Evolutionary conservation across 1,284 basidiomycete genomes (phyloP).

Genomic region (Caloboletus firmus): DNA sequence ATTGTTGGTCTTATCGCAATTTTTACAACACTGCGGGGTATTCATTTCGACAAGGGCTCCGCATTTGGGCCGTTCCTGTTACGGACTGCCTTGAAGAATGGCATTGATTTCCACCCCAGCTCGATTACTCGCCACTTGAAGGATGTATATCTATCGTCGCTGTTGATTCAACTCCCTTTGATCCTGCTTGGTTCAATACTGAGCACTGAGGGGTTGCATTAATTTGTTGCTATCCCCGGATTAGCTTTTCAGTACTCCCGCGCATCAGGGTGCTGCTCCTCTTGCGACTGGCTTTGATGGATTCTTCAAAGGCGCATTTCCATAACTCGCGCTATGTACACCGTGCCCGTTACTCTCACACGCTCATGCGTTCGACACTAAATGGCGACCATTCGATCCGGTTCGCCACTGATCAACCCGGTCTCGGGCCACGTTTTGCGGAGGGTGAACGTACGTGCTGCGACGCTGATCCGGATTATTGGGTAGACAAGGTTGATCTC

Average conservation of each 20-base stretch:
- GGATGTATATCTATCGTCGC: constrained; percentile 68
- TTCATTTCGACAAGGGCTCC: constrained; percentile 75
- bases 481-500: constrained; percentile 55
- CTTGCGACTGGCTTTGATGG: constrained; percentile 76
- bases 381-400: constrained; percentile 73
- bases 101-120: constrained; percentile 84
- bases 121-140: constrained; percentile 74
- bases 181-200: constrained; percentile 77
- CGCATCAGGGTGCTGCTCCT: constrained; percentile 64
- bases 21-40: constrained; percentile 79
- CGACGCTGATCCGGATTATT: constrained; percentile 26
- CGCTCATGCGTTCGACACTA: constrained; percentile 24
- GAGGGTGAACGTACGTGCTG: constrained; percentile 55
- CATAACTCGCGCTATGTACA: constrained; percentile 72
- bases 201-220: constrained; percentile 77
- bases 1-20: constrained; percentile 76
- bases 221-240: constrained; percentile 39
- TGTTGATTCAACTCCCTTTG: constrained; percentile 74
- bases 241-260: constrained; percentile 65
- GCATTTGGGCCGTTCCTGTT: constrained; percentile 81
- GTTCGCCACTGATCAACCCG: constrained; percentile 69
- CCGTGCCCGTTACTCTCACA: background rate
- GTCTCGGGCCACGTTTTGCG: constrained; percentile 63
- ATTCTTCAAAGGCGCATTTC: constrained; percentile 83
- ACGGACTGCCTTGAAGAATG: constrained; percentile 79